Percentiles rank a stretch among this genome's conserved stretches.
These are phyloP conservation scores for Scutellaria baicalensis DNA, from an alignment of 257 asterid species.

Conservation along the genomic window DNA sequence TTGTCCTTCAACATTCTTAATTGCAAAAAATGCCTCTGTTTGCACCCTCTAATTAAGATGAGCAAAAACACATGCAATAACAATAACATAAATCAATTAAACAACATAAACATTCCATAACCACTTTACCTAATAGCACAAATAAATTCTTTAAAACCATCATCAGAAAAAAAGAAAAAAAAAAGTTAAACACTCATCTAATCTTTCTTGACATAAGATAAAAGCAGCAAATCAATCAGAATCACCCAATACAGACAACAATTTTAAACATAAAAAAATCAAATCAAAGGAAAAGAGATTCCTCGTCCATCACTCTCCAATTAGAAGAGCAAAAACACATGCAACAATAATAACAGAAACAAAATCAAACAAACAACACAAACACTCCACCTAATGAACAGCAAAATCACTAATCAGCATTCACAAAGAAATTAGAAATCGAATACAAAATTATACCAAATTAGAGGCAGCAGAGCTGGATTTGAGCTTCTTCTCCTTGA, in stretches of 20 bases:
- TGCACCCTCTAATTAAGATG: too few species aligned
- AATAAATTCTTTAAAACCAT: too few species aligned
- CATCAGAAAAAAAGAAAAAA: too few species aligned
- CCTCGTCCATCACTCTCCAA: background rate
- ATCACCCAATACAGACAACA: background rate
- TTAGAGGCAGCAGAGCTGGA: slow-evolving; percentile 35
- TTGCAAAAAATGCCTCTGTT: too few species aligned
- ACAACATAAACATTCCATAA: too few species aligned
- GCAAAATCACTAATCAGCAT: background rate
- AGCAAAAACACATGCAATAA: too few species aligned
- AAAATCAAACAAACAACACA: slow-evolving; percentile 1
- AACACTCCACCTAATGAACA: background rate
- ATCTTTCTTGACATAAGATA: background rate
- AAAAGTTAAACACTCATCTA: too few species aligned
- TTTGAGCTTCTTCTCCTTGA: slow-evolving; percentile 66
- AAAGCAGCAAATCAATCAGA: background rate
- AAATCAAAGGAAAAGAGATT: background rate
- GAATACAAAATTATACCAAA: slow-evolving; percentile 31
- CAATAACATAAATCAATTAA: too few species aligned
- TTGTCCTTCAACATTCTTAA: too few species aligned
- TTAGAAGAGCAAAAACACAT: background rate
- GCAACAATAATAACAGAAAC: background rate
- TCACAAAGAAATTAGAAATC: background rate
- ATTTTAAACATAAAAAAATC: background rate
- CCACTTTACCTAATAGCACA: too few species aligned